These are phyloP conservation scores for Mallotus repandus DNA, from an alignment of 441 rosid genomes.

Conservation along the genomic window DNA sequence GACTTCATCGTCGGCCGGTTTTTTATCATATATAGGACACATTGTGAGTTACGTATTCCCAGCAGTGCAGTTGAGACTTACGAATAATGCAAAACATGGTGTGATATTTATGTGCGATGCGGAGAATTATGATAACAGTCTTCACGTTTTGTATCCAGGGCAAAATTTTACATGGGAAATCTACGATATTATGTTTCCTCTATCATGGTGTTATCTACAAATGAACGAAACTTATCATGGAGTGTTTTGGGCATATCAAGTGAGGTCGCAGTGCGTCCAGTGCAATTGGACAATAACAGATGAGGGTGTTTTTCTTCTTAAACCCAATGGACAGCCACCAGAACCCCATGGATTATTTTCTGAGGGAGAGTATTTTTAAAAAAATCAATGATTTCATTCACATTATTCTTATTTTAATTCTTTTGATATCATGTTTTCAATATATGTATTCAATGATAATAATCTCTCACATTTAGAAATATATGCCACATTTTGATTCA, in stretches of 20 bases:
- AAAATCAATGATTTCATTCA: too few species aligned
- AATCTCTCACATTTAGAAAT: too few species aligned
- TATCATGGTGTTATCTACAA: background rate
- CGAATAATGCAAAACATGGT: background rate
- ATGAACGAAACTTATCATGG: background rate
- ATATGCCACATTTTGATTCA: too few species aligned
- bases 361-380: background rate
- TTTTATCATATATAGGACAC: background rate
- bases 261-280: background rate
- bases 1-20: background rate
- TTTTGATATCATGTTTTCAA: background rate
- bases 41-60: background rate
- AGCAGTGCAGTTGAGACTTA: background rate
- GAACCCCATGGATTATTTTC: background rate
- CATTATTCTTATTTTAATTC: background rate
- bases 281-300: conserved; percentile 8
- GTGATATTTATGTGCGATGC: background rate
- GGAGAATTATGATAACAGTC: background rate
- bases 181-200: background rate
- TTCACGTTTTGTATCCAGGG: background rate
- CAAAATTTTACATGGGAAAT: background rate
- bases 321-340: background rate
- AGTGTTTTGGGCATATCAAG: conserved; percentile 4
- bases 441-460: too few species aligned
- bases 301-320: background rate